Percentiles rank a stretch among this genome's conserved stretches.
phyloP scores from a whole-genome alignment of 495 filamentous ascomycete species.

The Daldinia loculata region DNA sequence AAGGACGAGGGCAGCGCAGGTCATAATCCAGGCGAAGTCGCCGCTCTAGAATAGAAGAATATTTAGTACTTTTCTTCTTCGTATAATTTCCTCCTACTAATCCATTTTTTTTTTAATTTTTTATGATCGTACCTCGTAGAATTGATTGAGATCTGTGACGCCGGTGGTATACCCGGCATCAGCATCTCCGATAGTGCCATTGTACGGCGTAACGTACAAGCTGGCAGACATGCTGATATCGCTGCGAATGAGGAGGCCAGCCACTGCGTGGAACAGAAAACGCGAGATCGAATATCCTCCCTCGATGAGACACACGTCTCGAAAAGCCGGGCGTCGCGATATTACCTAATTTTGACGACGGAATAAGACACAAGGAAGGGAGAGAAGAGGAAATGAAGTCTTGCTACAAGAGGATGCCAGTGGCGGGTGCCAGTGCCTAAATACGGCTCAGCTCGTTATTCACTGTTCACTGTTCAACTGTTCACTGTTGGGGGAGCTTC shows the following conservation, averaged over 20 bases:
- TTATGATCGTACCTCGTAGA: slow-evolving; percentile 46
- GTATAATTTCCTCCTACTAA: background rate
- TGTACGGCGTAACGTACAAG: slow-evolving; percentile 45
- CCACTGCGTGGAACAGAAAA: slow-evolving; percentile 2
- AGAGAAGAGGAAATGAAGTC: slow-evolving; percentile 18
- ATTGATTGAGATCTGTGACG: slow-evolving; percentile 46
- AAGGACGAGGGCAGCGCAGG: slow-evolving; percentile 80
- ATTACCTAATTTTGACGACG: slow-evolving; percentile 20
- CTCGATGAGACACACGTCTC: slow-evolving; percentile 27
- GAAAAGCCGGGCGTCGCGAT: slow-evolving; percentile 18
- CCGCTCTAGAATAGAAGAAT: slow-evolving; percentile 63
- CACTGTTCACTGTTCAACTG: too few relatives aligned
- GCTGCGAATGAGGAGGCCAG: slow-evolving; percentile 2
- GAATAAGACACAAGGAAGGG: slow-evolving; percentile 27
- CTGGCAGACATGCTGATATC: slow-evolving; percentile 45
- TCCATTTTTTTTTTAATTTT: background rate
- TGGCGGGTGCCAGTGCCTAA: slow-evolving; percentile 38
- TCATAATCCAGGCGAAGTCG: slow-evolving; percentile 85
- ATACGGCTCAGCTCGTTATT: slow-evolving; percentile 19
- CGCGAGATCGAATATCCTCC: slow-evolving; percentile 8
- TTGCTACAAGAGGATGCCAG: slow-evolving; percentile 14
- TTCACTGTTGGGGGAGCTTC: slow-evolving; percentile 16
- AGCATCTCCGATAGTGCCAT: slow-evolving; percentile 43
- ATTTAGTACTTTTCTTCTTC: slow-evolving; percentile 34
- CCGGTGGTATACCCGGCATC: slow-evolving; percentile 44